A percentile compares a stretch with the other conserved stretches of the same genome.
These are phyloP conservation scores for Oleoguttula mirabilis DNA, from an alignment of 495 filamentous ascomycete species.

Conservation along the genomic window DNA sequence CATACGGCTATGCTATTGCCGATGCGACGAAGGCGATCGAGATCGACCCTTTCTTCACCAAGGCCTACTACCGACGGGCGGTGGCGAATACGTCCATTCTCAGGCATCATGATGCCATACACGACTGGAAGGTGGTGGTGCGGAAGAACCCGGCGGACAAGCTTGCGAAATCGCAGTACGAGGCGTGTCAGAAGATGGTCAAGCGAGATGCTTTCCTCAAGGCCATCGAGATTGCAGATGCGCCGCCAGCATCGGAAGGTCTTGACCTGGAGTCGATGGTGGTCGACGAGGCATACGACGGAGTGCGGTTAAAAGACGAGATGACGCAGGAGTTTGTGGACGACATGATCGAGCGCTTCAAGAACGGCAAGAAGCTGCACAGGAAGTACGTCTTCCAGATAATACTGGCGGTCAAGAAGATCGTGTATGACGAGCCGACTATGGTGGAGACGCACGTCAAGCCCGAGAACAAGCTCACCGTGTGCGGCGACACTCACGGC, in stretches of 20 bases:
- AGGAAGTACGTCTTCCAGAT: slow-evolving; percentile 98
- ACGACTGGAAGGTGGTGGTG: slow-evolving; percentile 85
- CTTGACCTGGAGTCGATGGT: slow-evolving; percentile 75
- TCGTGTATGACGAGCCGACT: slow-evolving; percentile 84
- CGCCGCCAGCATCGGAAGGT: slow-evolving; percentile 79
- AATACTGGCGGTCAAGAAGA: slow-evolving; percentile 71
- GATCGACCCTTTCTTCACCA: slow-evolving; percentile 73
- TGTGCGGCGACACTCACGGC: slow-evolving; percentile 98
- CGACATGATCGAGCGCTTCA: slow-evolving; percentile 93
- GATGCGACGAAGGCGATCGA: slow-evolving; percentile 94
- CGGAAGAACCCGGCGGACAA: slow-evolving; percentile 77
- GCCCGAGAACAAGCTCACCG: slow-evolving; percentile 66
- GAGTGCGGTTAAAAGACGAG: slow-evolving; percentile 58
- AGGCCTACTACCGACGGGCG: slow-evolving; percentile 93
- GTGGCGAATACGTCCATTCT: slow-evolving; percentile 83
- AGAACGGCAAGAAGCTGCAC: slow-evolving; percentile 86
- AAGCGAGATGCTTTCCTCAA: slow-evolving; percentile 81
- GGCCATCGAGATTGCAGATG: slow-evolving; percentile 87
- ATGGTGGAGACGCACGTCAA: slow-evolving; percentile 90
- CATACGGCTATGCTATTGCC: slow-evolving; percentile 80
- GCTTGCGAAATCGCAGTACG: slow-evolving; percentile 77
- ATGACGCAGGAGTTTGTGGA: slow-evolving; percentile 96
- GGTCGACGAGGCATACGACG: slow-evolving; percentile 77
- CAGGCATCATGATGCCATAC: slow-evolving; percentile 71
- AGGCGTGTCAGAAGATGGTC: slow-evolving; percentile 87